Evolutionary conservation across 108 stramenopile genomes (phyloP).

Genomic region (Cylindrotheca fusiformis): DNA sequence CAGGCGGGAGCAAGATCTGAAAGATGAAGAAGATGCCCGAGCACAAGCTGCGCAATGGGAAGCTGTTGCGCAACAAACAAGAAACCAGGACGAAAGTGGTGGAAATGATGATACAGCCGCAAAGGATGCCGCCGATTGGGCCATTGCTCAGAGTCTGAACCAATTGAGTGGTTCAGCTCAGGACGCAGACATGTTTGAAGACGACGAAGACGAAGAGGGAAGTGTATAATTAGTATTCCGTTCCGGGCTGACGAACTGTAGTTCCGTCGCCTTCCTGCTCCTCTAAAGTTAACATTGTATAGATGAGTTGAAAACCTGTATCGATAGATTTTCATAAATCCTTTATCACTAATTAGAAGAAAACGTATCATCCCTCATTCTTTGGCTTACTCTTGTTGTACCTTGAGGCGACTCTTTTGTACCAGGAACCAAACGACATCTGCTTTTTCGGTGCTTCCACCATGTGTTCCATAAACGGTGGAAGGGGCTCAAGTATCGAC

Average conservation of each 20-base stretch:
- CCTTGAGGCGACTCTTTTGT: neutral
- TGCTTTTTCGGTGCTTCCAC: neutral
- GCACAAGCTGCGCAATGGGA: constrained; percentile 83
- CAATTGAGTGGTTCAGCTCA: neutral
- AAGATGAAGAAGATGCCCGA: constrained; percentile 81
- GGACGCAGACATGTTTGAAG: neutral
- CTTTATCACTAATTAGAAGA: too few species aligned
- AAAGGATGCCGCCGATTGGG: constrained; percentile 69
- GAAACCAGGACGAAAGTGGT: constrained; percentile 47
- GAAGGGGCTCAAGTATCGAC: neutral
- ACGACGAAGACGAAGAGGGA: neutral
- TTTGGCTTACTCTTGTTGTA: neutral
- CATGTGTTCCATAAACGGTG: neutral
- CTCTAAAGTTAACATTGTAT: too few species aligned
- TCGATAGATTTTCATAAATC: too few species aligned
- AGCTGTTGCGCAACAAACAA: constrained; percentile 77
- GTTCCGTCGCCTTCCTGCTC: too few species aligned
- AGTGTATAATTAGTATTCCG: neutral
- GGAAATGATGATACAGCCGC: constrained; percentile 7
- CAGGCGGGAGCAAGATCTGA: constrained; percentile 22
- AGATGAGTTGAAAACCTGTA: too few species aligned
- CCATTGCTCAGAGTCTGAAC: constrained; percentile 75
- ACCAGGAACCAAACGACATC: neutral
- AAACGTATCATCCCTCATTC: too few species aligned
- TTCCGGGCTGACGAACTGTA: too few species aligned